phyloP scores from a whole-genome alignment of 2,329 filamentous ascomycete genomes.

The Fusarium cyanostomum region DNA sequence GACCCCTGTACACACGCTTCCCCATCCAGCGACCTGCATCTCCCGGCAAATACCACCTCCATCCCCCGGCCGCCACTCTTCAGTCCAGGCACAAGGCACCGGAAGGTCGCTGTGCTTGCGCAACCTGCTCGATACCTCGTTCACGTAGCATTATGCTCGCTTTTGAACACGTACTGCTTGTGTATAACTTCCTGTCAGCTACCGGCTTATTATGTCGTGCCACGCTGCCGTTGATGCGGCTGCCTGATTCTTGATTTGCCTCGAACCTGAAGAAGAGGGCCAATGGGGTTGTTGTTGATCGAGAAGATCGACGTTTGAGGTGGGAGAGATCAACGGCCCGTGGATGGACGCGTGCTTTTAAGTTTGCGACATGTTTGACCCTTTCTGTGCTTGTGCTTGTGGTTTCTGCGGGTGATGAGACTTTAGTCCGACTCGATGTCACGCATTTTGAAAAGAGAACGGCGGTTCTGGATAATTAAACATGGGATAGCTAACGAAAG shows the following conservation, averaged over 20 bases:
- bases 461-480: background rate
- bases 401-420: background rate
- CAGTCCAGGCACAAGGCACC: slow-evolving; percentile 34
- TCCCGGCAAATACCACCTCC: slow-evolving; percentile 18
- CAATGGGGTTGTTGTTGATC: background rate
- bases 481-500: background rate
- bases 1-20: slow-evolving; percentile 38
- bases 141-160: background rate
- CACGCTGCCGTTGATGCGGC: slow-evolving; percentile 11
- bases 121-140: slow-evolving; percentile 12
- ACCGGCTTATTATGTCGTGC: slow-evolving; percentile 21
- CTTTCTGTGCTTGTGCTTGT: background rate
- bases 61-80: slow-evolving; percentile 12
- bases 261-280: background rate
- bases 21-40: slow-evolving; percentile 44
- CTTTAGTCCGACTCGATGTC: background rate
- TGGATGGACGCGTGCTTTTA: background rate
- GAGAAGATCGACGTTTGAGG: background rate
- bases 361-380: background rate
- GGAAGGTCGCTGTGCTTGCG: slow-evolving; percentile 25
- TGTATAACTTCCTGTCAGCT: slow-evolving; percentile 5
- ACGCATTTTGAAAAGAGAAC: background rate
- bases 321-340: background rate
- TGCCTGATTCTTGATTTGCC: background rate
- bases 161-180: background rate